phyloP scores from a whole-genome alignment of 495 filamentous ascomycete genomes.

The Podospora pseudoanserina region DNA sequence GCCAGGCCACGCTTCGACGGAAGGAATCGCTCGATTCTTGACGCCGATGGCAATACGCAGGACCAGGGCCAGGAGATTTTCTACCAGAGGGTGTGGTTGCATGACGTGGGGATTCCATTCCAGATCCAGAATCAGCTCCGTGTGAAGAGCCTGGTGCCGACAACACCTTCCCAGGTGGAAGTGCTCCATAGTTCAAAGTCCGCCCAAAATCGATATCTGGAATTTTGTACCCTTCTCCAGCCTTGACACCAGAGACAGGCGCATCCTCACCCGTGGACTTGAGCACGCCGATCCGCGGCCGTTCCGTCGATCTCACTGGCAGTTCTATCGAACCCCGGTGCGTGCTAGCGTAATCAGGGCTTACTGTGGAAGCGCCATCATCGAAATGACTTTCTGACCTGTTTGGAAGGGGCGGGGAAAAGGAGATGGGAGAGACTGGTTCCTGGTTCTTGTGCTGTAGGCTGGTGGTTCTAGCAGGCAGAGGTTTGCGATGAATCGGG shows the following conservation, averaged over 20 bases:
- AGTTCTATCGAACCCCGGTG: conserved; percentile 53
- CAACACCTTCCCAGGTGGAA: conserved; percentile 15
- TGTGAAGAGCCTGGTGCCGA: conserved; percentile 21
- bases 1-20: conserved; percentile 71
- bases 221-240: conserved; percentile 51
- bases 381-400: conserved; percentile 42
- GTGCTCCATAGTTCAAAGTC: conserved; percentile 62
- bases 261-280: conserved; percentile 66
- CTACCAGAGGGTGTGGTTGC: conserved; percentile 41
- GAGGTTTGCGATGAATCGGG: conserved; percentile 55
- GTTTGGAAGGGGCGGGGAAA: conserved; percentile 33
- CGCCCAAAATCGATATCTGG: conserved; percentile 84
- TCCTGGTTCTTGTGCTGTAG: conserved; percentile 32
- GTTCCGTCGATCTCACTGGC: conserved; percentile 59
- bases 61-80: conserved; percentile 39
- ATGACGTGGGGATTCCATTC: conserved; percentile 38
- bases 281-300: conserved; percentile 75
- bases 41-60: conserved; percentile 36
- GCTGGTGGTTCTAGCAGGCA: conserved; percentile 49
- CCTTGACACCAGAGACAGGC: conserved; percentile 29
- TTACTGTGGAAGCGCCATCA: conserved; percentile 49
- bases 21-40: conserved; percentile 46
- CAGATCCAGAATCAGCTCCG: conserved; percentile 28
- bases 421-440: conserved; percentile 22
- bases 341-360: conserved; percentile 67